These are phyloP conservation scores for Russula compacta DNA, from an alignment of 768 basidiomycete genomes.

Conservation along the genomic window DNA sequence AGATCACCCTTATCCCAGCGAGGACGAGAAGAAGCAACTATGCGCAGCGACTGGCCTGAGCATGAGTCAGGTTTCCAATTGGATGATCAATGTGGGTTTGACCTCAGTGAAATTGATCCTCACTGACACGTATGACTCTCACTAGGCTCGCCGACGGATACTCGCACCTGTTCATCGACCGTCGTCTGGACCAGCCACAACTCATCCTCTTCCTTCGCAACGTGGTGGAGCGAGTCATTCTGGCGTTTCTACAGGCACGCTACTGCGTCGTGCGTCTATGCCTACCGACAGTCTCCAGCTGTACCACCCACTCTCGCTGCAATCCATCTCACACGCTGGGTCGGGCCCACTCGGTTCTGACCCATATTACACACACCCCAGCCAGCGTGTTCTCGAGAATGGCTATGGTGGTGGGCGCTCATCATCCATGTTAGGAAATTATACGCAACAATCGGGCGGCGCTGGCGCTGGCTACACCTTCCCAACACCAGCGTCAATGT, in stretches of 20 bases:
- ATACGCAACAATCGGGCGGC: conserved; percentile 9
- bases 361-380: conserved; percentile 12
- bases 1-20: conserved; percentile 82
- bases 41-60: conserved; percentile 79
- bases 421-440: conserved; percentile 9
- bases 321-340: conserved; percentile 33
- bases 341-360: conserved; percentile 15
- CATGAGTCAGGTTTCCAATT: conserved; percentile 87
- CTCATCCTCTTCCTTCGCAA: conserved; percentile 52
- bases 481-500: conserved; percentile 16
- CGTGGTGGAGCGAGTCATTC: conserved; percentile 18
- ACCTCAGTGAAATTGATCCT: conserved; percentile 6
- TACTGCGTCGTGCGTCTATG: conserved; percentile 51
- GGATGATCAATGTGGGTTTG: conserved; percentile 77
- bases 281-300: conserved; percentile 64
- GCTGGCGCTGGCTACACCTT: conserved; percentile 16
- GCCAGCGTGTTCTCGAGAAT: conserved; percentile 16
- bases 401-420: conserved; percentile 11
- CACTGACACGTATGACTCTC: conserved; percentile 15
- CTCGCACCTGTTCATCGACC: conserved; percentile 75
- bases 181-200: conserved; percentile 68
- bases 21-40: conserved; percentile 85
- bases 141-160: conserved; percentile 70
- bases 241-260: conserved; percentile 17
- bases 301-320: conserved; percentile 72